Evolutionary conservation across 306 rosid genomes (phyloP).

Genomic region (Trifolium pratense): DNA sequence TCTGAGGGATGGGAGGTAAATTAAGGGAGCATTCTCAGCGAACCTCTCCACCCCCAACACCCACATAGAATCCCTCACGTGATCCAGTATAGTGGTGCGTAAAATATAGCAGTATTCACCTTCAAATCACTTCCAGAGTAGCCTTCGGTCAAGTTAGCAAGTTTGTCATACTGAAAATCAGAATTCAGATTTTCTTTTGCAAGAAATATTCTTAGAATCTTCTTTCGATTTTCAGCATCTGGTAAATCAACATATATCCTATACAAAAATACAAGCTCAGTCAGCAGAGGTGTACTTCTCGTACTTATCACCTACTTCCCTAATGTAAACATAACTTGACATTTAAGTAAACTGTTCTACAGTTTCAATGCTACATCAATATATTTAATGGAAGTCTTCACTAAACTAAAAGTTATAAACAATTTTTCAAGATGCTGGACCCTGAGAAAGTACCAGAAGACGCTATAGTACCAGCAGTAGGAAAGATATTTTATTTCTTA

Average conservation of each 20-base stretch:
- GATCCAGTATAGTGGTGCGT: conserved; percentile 1
- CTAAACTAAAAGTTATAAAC: background rate
- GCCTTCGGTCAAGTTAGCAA: conserved; percentile 86
- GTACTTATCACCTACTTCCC: conserved; percentile 22
- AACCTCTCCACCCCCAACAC: conserved; percentile 5
- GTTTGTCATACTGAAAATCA: conserved; percentile 72
- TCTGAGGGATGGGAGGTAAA: background rate
- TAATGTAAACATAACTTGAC: background rate
- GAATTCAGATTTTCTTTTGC: conserved; percentile 73
- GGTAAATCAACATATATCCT: conserved; percentile 97
- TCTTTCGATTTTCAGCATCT: conserved; percentile 83
- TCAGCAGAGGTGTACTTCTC: conserved; percentile 27
- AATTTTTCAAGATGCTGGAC: background rate
- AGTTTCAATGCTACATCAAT: background rate
- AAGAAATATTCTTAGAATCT: conserved; percentile 90
- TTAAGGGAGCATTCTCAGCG: conserved; percentile 5
- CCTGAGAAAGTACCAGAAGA: no score
- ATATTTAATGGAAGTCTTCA: background rate
- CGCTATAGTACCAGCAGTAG: no score
- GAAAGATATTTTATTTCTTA: no score
- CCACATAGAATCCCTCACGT: background rate
- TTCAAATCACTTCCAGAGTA: conserved; percentile 98
- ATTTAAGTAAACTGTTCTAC: background rate
- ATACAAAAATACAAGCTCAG: conserved; percentile 33
- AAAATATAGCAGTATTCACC: conserved; percentile 51